Evolutionary conservation across 768 basidiomycete genomes (phyloP), one percentile per base, ranked within the genome.

Genomic region (Epithele typhae): DNA sequence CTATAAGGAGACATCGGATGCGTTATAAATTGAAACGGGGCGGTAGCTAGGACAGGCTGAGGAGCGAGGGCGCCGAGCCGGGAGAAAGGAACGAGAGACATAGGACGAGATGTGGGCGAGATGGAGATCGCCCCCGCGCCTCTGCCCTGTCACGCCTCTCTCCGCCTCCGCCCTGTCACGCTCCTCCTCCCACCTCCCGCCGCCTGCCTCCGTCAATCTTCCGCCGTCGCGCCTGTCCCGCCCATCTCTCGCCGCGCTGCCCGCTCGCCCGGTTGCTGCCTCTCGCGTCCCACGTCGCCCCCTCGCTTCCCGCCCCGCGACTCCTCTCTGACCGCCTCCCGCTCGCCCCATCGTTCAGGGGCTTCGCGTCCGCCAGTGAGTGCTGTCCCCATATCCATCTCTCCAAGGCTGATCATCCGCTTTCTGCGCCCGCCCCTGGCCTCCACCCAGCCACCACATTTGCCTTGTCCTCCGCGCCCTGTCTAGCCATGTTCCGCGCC

Each of bases 41-140:
- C 33, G 44, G 36, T 39, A 37, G 51, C 40, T 40, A 45, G 43
- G 44, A 52, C 54, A 43, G 36, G n/a, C n/a, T n/a, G 51, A 59
- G 56, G 54, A 58, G 54, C 59, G 62, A 58, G 39, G 43, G 39
- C 34, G 41, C 43, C 37, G 40, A 58, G 53, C 56, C 25, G 40
- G 40, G 27, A 43, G 40, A 21, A 37, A 34, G 39, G 44, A 30
- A 25, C 30, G 27, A 36, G 39, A 12, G 37, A 30, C 27, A 30
- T n/a, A 37, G 37, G 19, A 25, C 25, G 24, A 45, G 46, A 49
- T 44, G 27, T 7, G 27, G 7, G 8, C 27, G 8, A 30, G 27
- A 30, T 30, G 27, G 33, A 48, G 37, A 37, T 40, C 46, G 37
- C 17, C 23, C 15, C 4, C 11, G 15, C 5, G 23, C 17, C n/a